Evolutionary conservation across 805 yeast genomes (phyloP).

Genomic region (Candida schatavii): DNA sequence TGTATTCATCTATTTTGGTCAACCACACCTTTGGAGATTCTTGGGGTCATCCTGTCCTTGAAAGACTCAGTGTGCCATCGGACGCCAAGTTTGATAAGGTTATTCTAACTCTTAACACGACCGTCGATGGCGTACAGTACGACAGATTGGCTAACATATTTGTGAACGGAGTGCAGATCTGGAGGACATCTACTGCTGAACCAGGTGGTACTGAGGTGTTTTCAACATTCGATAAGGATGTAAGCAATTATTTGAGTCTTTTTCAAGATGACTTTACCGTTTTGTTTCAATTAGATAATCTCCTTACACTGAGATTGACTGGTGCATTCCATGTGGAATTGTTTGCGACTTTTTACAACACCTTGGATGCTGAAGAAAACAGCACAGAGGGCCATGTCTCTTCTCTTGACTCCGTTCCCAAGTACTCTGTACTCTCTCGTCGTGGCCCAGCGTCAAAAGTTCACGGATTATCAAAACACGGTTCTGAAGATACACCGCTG

Average conservation of each 20-base stretch:
- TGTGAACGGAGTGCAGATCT: constrained; percentile 60
- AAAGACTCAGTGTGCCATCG: constrained; percentile 42
- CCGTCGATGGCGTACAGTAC: constrained; percentile 58
- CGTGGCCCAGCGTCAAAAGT: constrained; percentile 38
- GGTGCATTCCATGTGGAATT: constrained; percentile 61
- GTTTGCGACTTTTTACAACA: constrained; percentile 48
- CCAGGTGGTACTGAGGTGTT: constrained; percentile 50
- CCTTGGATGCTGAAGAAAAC: constrained; percentile 6
- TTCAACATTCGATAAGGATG: constrained; percentile 59
- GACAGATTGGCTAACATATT: constrained; percentile 66
- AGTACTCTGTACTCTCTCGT: constrained; percentile 21
- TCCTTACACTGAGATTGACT: constrained; percentile 49
- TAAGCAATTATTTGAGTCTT: constrained; percentile 51
- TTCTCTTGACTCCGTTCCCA: too few relatives aligned
- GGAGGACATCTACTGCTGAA: constrained; percentile 78
- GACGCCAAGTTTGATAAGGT: constrained; percentile 47
- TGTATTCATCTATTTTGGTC: constrained; percentile 39
- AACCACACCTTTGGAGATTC: constrained; percentile 53
- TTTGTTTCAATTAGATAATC: constrained; percentile 64
- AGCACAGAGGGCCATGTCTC: not conserved
- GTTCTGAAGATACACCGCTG: constrained; percentile 34
- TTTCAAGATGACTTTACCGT: constrained; percentile 44
- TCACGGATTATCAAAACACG: constrained; percentile 30
- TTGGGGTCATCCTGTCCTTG: constrained; percentile 56
- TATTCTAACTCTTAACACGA: constrained; percentile 49